Conservation (phyloP, 1,284 basidiomycete genomes). For the Rhodotorula sp. region DNA sequence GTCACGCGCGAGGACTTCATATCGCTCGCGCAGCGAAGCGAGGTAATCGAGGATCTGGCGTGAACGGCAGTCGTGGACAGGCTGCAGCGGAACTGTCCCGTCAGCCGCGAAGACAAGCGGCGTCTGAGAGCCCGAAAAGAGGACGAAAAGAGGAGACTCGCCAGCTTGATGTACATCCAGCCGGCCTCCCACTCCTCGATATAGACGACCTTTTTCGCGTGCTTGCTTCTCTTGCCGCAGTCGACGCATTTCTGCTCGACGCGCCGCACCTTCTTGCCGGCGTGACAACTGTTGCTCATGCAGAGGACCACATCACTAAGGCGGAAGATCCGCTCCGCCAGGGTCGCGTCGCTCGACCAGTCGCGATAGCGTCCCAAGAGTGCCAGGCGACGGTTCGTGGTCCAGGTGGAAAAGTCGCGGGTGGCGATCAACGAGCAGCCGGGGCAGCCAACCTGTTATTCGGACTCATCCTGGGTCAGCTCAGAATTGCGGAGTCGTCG, state of each 20-base stretch:
- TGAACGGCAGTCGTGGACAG: slow-evolving; percentile 14
- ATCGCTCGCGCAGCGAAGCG: slow-evolving; percentile 3
- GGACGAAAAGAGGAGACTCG: slow-evolving; percentile 4
- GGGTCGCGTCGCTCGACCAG: slow-evolving; percentile 18
- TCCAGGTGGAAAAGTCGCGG: slow-evolving; percentile 16
- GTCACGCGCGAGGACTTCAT: slow-evolving; percentile 23
- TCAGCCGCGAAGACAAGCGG: too few relatives aligned
- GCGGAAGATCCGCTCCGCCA: slow-evolving; percentile 31
- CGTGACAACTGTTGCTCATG: slow-evolving; percentile 23
- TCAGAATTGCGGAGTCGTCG: neutral
- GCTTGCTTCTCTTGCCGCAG: slow-evolving; percentile 5
- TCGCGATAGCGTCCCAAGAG: slow-evolving; percentile 29
- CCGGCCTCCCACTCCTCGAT: slow-evolving; percentile 34
- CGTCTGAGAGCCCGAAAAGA: neutral
- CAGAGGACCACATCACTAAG: slow-evolving; percentile 26
- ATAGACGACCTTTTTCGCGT: slow-evolving; percentile 28
- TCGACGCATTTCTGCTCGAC: slow-evolving; percentile 28
- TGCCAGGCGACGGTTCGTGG: slow-evolving; percentile 37
- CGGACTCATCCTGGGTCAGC: too few relatives aligned
- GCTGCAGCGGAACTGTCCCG: neutral
- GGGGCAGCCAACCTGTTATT: slow-evolving; percentile 33
- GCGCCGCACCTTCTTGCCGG: slow-evolving; percentile 25
- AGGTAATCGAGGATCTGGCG: slow-evolving; percentile 20
- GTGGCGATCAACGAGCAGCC: slow-evolving; percentile 37
- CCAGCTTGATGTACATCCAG: slow-evolving; percentile 40